These are phyloP conservation scores for Marchantia polymorpha DNA, from an alignment of 225 moss, liverwort and hornwort species.

Conservation along the genomic window DNA sequence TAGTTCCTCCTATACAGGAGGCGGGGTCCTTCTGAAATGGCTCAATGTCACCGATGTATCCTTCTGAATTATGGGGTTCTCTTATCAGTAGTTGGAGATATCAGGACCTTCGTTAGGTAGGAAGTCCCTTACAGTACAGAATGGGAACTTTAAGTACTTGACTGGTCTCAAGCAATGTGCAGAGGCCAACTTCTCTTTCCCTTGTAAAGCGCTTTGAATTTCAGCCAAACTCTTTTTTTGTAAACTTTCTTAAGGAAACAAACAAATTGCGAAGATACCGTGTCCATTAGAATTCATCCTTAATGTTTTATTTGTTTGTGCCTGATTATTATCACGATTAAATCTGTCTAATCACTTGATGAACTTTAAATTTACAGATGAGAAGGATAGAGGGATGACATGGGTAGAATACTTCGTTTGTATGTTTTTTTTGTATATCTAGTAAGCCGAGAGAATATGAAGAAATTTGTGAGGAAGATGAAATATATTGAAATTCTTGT, in stretches of 20 bases:
- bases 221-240: constrained; percentile 13
- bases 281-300: too few species aligned
- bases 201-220: constrained; percentile 28
- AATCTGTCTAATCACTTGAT: too few species aligned
- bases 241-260: background rate
- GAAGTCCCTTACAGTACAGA: constrained; percentile 17
- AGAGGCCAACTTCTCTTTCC: constrained; percentile 11
- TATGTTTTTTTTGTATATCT: too few species aligned
- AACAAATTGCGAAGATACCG: too few species aligned
- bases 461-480: too few species aligned
- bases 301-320: too few species aligned
- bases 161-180: constrained; percentile 9
- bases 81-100: background rate
- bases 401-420: too few species aligned
- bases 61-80: background rate
- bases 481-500: too few species aligned
- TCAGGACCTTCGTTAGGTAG: constrained; percentile 3
- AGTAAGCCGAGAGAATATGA: too few species aligned
- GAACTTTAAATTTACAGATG: too few species aligned
- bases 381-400: too few species aligned
- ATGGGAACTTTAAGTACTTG: constrained; percentile 17
- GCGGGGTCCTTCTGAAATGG: background rate
- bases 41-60: background rate
- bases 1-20: background rate
- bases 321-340: too few species aligned